Base-by-base conservation (phyloP, 768 basidiomycete genomes). In the Terana coerulea region DNA sequence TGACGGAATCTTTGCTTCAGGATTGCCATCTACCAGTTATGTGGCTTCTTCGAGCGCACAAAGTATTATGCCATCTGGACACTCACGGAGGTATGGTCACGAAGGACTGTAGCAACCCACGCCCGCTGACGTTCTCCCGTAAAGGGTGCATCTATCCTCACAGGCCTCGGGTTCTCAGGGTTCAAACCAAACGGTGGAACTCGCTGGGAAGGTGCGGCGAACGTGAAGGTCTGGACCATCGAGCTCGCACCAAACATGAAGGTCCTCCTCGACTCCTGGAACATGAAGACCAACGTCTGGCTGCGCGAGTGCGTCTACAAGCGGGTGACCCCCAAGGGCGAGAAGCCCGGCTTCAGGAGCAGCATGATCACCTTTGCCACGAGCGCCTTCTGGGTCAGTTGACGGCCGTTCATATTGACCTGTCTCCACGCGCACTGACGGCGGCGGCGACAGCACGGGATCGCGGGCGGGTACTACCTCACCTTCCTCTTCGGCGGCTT, bases 41-140 rank as follows among this genome's bases (percentile, higher is more conserved):
- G 77, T 46, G 95, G 91, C 5, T 78, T 91, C 49, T 68, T 91
- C 29, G 94, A 95, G 62, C 81, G 97, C 10, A 77, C 77, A 40
- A 98, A 97, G 69, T 99, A 95, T 68, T 98, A 98, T 59, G 91
- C 88, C 15, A 77, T 95, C 49, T 99, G 97, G 97, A 90, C 82
- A 26, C 70, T 99, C 49, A 88, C 93, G 0, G 95, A 98, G 80
- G 91, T 85, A 43, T 41, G 4, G 30, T 3, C 3, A 34, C 33
- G 33, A 34, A 34, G 17, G 40, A 19, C 40, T 42, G 11, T 14
- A 10, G 9, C 40, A 10, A 11, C 40, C 11, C 21, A 14, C n/a
- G n/a, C n/a, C n/a, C n/a, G n/a, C 14, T 29, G 12, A 9, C 26
- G 10, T 28, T 19, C 2, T 30, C 8, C 29, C 24, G 49, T 21